Evolutionary conservation across 208 protist genomes (phyloP), one percentile per base, ranked within the genome.

Genomic region (Acanthamoeba sp.): DNA sequence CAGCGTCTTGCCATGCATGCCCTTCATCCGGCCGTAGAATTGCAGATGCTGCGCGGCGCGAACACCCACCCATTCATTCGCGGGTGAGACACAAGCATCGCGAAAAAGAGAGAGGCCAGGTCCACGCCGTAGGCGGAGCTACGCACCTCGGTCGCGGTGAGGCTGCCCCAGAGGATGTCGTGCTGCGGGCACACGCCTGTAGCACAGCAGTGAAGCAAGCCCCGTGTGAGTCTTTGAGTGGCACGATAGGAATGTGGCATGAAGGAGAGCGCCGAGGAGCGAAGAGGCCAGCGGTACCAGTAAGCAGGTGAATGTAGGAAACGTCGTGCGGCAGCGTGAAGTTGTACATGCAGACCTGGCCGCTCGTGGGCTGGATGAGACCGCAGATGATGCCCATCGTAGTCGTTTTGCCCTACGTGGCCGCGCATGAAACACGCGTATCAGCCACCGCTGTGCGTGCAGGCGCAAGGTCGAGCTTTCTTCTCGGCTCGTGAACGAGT

Each of bases 351-450:
- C 52, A 20, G 16, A 64, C 94, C 24, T 48, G 50, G 52, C 94
- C 94, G 22, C 24, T n/a, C 18, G 73, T 78, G 29, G 94, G 88
- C 34, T 42, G 24, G 59, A 94, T 29, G 18, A 94, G 36, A 10
- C 93, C 93, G 29, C 64, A 78, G 3, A 95, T 14, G 34, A 95
- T 95, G 42, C 84, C 38, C 45, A 96, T 96, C 3, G 87, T 96
- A 14, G 96, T 97, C 29, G 95, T 95, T 92, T 97, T 97, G 84
- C 95, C 96, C 90, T 94, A n/a, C 12, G 34, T 34, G 24, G 5
- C 12, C 6, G 9, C 34, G 9, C 66, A 27, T 27, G 9, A 64
- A 42, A 7, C 24, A 90, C 5, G 20, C 20, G 0, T 24, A 2
- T 45, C 2, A 45, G 42, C 36, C 10, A 3, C 18, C 4, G 3